Conservation (phyloP, 768 basidiomycete genomes). For the Kwoniella pini region DNA sequence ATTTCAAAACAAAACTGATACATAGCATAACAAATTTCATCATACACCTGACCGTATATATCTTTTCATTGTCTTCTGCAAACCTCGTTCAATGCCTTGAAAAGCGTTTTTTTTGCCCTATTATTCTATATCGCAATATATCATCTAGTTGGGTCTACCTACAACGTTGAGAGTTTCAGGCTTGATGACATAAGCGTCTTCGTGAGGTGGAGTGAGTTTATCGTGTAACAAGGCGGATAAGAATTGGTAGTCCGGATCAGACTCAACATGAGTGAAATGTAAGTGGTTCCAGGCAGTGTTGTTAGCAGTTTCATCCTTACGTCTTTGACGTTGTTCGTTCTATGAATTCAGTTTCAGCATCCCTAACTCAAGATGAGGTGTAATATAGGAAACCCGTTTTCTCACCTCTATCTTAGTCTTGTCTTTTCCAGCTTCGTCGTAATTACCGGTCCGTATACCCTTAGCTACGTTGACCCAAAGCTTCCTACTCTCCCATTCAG, state of each 20-base stretch:
- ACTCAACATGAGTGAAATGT: conserved; percentile 71
- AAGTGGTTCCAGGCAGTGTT: conserved; percentile 72
- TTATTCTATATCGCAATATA: background rate
- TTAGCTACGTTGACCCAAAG: conserved; percentile 84
- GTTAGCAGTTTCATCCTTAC: conserved; percentile 77
- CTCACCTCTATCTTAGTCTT: conserved; percentile 87
- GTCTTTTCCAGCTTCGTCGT: conserved; percentile 82
- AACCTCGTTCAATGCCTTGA: too few species aligned
- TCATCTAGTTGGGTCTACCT: conserved; percentile 6
- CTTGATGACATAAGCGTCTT: conserved; percentile 74
- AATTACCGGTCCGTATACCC: conserved; percentile 88
- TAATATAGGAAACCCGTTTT: too few species aligned
- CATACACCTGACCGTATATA: too few species aligned
- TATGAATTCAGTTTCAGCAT: too few species aligned
- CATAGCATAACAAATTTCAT: too few species aligned
- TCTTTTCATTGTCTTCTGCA: too few species aligned
- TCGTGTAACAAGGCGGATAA: conserved; percentile 62
- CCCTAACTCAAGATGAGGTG: too few species aligned
- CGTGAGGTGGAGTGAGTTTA: conserved; percentile 67
- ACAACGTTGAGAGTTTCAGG: conserved; percentile 7
- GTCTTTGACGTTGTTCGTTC: conserved; percentile 88
- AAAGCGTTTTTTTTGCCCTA: background rate
- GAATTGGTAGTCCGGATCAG: conserved; percentile 71
- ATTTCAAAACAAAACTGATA: too few species aligned
- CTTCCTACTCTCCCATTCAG: conserved; percentile 81